These are phyloP conservation scores for Arbutus unedo DNA, from an alignment of 148 eudicot species.

Conservation along the genomic window DNA sequence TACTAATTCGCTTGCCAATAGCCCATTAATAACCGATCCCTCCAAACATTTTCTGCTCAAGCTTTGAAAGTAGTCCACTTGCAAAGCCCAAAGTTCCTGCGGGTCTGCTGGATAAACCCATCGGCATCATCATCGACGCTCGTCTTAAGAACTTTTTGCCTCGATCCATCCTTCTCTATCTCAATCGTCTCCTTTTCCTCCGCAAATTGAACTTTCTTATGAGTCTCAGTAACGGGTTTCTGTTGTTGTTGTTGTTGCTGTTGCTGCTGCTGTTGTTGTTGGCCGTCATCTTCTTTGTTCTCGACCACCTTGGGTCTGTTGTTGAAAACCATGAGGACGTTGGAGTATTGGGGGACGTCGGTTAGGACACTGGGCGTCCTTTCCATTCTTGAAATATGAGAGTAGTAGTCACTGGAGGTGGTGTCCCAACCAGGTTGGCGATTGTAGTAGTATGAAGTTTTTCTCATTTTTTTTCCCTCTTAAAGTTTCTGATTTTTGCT, in stretches of 20 bases:
- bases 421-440: slow-evolving; percentile 13
- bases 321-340: slow-evolving; percentile 13
- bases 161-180: background rate
- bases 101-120: slow-evolving; percentile 39
- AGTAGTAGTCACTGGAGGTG: slow-evolving; percentile 20
- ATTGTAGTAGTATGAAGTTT: background rate
- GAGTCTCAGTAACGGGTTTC: background rate
- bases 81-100: slow-evolving; percentile 37
- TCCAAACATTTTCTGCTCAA: background rate
- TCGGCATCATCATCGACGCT: slow-evolving; percentile 41
- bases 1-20: background rate
- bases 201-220: slow-evolving; percentile 32
- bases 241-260: background rate
- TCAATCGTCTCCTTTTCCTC: slow-evolving; percentile 13
- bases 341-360: slow-evolving; percentile 25
- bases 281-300: background rate
- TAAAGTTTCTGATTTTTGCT: background rate
- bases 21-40: background rate
- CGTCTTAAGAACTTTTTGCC: background rate
- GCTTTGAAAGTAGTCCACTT: slow-evolving; percentile 26
- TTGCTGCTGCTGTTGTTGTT: slow-evolving; percentile 6
- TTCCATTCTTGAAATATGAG: slow-evolving; percentile 12
- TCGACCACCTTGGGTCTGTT: background rate
- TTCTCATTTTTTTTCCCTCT: slow-evolving; percentile 3
- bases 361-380: slow-evolving; percentile 17